Conservation (phyloP, 371 early-diverging fungal species). For the Zancudomyces culisetae region DNA sequence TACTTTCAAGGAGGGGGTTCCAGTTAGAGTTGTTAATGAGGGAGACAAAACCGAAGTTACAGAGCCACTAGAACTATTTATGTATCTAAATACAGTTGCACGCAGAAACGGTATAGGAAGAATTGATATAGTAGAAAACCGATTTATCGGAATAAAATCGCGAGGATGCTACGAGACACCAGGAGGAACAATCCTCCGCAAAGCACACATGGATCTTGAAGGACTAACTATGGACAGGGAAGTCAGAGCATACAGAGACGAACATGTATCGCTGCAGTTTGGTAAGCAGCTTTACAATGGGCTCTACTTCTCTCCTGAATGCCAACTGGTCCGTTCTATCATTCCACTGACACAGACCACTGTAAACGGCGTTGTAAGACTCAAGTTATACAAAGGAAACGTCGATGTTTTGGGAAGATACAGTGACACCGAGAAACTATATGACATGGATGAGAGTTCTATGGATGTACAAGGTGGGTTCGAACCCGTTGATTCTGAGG, state of each 20-base stretch:
- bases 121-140: conserved; percentile 94
- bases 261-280: conserved; percentile 57
- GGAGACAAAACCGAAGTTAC: conserved; percentile 43
- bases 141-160: conserved; percentile 95
- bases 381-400: conserved; percentile 93
- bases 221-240: conserved; percentile 88
- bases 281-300: conserved; percentile 78
- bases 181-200: conserved; percentile 84
- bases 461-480: conserved; percentile 94
- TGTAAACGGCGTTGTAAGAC: conserved; percentile 76
- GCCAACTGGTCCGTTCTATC: conserved; percentile 63
- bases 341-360: conserved; percentile 61
- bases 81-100: conserved; percentile 84
- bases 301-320: conserved; percentile 88
- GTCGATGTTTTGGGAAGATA: conserved; percentile 73
- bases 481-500: conserved; percentile 77
- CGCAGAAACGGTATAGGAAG: conserved; percentile 93
- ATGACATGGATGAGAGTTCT: conserved; percentile 80
- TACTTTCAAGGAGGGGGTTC: conserved; percentile 71
- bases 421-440: conserved; percentile 62
- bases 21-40: conserved; percentile 70
- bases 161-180: conserved; percentile 97
- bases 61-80: conserved; percentile 67
- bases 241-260: conserved; percentile 76
- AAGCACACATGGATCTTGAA: conserved; percentile 88